phyloP scores from a whole-genome alignment of 140 eudicot genomes.

The Bidens hawaiensis region DNA sequence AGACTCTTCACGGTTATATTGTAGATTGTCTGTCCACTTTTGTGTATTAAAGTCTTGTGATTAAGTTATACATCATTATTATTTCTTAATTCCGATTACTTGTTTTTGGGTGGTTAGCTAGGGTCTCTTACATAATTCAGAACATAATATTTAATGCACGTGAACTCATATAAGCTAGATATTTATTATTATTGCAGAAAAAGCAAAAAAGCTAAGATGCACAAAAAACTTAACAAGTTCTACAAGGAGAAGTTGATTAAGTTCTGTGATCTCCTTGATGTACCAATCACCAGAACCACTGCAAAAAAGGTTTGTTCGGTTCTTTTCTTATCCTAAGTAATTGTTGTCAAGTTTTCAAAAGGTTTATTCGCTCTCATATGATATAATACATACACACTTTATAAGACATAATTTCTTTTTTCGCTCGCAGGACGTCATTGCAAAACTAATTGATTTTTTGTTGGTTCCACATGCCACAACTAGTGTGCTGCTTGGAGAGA shows the following conservation, averaged over 20 bases:
- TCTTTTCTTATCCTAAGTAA: neutral
- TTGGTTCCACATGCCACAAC: conserved; percentile 77
- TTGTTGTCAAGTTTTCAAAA: neutral
- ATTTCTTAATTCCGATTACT: no score
- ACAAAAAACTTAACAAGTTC: conserved; percentile 75
- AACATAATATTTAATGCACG: no score
- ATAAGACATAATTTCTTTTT: no score
- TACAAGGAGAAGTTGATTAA: conserved; percentile 77
- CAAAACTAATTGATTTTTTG: conserved; percentile 75
- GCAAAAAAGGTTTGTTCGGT: conserved; percentile 63
- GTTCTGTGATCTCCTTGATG: conserved; percentile 77
- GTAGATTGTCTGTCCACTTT: no score
- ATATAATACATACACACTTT: no score
- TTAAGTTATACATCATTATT: no score
- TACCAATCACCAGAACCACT: conserved; percentile 52
- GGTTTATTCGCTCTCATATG: no score
- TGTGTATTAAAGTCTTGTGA: no score
- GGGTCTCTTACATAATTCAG: no score
- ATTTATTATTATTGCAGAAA: conserved; percentile 46
- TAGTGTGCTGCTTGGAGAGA: conserved; percentile 59
- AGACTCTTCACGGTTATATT: no score
- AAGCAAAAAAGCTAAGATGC: conserved; percentile 69
- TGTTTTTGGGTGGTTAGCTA: no score
- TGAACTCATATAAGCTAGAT: no score
- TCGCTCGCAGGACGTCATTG: conserved; percentile 59